Evolutionary conservation across 192 early-diverging fungal species (phyloP).

Genomic region (Spinellus fusiger): DNA sequence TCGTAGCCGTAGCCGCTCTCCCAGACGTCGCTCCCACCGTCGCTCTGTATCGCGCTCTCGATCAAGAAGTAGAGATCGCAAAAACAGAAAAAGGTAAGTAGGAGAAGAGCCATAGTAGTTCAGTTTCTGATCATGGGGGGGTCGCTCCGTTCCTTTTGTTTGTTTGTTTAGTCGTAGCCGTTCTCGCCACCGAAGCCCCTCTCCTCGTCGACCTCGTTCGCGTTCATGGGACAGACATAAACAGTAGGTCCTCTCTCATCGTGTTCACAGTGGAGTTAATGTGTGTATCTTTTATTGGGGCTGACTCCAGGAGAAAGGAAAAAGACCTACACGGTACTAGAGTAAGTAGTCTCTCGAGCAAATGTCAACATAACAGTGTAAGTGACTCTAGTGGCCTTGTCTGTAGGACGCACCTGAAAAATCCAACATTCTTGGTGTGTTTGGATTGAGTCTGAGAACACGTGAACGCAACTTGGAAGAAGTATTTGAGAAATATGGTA

Average conservation of each 20-base stretch:
- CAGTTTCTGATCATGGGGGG: not conserved
- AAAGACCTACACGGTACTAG: constrained; percentile 28
- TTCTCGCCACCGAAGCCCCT: constrained; percentile 9
- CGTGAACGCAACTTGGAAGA: constrained; percentile 55
- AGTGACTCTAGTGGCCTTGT: not conserved
- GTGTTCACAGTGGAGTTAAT: not conserved
- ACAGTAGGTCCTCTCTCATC: not conserved
- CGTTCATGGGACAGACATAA: not conserved
- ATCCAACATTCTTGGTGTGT: constrained; percentile 62
- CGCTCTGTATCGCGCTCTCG: constrained; percentile 16
- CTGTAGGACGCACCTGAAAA: constrained; percentile 27
- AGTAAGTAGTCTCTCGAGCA: too few species aligned
- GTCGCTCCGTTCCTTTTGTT: too few species aligned
- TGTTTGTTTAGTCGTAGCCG: not conserved
- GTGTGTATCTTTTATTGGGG: not conserved
- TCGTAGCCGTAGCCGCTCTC: constrained; percentile 14
- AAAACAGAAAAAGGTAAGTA: constrained; percentile 5
- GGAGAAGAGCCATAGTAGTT: not conserved
- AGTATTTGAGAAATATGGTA: constrained; percentile 54
- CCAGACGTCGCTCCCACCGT: constrained; percentile 11
- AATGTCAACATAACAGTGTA: too few species aligned
- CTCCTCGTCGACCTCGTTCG: constrained; percentile 15
- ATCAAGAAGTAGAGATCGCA: constrained; percentile 13
- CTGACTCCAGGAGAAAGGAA: not conserved
- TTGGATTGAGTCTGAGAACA: constrained; percentile 60